Conservation (phyloP, 345 rosid species). For the Pistacia vera region DNA sequence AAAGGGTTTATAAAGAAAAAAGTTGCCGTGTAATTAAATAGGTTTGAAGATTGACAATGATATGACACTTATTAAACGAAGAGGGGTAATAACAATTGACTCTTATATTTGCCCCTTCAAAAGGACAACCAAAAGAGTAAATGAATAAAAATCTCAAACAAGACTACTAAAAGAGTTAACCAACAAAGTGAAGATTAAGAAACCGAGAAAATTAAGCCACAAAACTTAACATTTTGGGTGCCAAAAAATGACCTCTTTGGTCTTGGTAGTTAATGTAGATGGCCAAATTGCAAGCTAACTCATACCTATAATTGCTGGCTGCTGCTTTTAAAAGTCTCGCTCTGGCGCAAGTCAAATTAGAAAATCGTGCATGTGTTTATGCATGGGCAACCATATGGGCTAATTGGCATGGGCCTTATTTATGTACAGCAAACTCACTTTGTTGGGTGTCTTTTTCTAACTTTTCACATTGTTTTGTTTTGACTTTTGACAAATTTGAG, state of each 20-base stretch:
- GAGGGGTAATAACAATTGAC: no score
- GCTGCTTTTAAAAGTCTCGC: not conserved
- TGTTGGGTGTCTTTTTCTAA: conserved; percentile 4
- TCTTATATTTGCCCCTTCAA: not conserved
- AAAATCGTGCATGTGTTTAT: conserved; percentile 2
- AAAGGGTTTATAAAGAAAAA: no score
- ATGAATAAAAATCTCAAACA: not conserved
- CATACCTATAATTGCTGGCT: conserved; percentile 20
- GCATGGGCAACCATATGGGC: conserved; percentile 6
- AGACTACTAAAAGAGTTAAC: not conserved
- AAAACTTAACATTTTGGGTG: not conserved
- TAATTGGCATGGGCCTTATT: not conserved
- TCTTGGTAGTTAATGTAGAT: conserved; percentile 28
- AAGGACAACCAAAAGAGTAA: not conserved
- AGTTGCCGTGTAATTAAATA: no score
- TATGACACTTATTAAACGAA: not conserved
- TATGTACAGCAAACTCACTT: not conserved
- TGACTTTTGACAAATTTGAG: not conserved
- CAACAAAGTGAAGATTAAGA: not conserved
- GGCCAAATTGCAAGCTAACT: conserved; percentile 42
- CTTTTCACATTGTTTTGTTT: not conserved
- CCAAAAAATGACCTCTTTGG: no score
- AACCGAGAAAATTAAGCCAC: conserved; percentile 3
- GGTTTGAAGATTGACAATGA: not conserved
- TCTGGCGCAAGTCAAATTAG: conserved; percentile 24